These are phyloP conservation scores for Teratosphaeria gauchensis DNA, from an alignment of 2,329 filamentous ascomycete species.

Conservation along the genomic window DNA sequence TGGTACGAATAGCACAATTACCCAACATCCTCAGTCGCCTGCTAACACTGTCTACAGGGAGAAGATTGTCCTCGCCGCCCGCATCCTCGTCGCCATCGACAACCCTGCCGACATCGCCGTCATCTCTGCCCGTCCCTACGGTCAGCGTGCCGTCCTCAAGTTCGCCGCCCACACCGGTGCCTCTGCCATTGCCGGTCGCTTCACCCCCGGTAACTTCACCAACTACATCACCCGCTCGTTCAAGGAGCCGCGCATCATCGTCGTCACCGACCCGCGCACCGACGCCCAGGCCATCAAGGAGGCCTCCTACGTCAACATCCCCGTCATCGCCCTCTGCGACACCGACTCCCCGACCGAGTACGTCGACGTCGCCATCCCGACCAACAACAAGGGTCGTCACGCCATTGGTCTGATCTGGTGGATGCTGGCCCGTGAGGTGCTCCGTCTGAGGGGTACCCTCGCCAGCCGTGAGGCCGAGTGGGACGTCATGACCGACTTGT, in stretches of 20 bases:
- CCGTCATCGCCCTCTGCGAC: slow-evolving; percentile 97
- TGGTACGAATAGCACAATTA: slow-evolving; percentile 54
- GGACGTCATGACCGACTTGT: slow-evolving; percentile 99
- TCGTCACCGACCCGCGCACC: slow-evolving; percentile 98
- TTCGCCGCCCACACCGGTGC: slow-evolving; percentile 98
- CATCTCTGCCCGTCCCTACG: slow-evolving; percentile 98
- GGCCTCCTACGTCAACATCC: slow-evolving; percentile 99
- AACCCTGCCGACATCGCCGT: slow-evolving; percentile 99
- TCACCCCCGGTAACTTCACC: slow-evolving; percentile 99
- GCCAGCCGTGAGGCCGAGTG: slow-evolving; percentile 92
- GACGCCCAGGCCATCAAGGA: slow-evolving; percentile 99
- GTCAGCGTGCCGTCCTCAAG: slow-evolving; percentile 98
- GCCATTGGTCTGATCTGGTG: slow-evolving; percentile 98
- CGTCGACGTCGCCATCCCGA: slow-evolving; percentile 98
- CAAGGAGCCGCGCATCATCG: slow-evolving; percentile 99
- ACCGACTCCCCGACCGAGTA: slow-evolving; percentile 99
- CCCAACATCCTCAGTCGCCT: background rate
- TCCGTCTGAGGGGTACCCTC: slow-evolving; percentile 95
- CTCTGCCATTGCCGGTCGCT: slow-evolving; percentile 95
- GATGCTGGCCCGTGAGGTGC: slow-evolving; percentile 99
- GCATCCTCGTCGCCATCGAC: slow-evolving; percentile 97
- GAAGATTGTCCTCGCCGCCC: slow-evolving; percentile 98
- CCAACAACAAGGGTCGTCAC: slow-evolving; percentile 99
- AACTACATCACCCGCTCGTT: slow-evolving; percentile 99
- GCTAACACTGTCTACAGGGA: slow-evolving; percentile 54